Percentiles rank a stretch among this genome's conserved stretches.
phyloP scores from a whole-genome alignment of 2,329 filamentous ascomycete species.

The Endothia cerciana region DNA sequence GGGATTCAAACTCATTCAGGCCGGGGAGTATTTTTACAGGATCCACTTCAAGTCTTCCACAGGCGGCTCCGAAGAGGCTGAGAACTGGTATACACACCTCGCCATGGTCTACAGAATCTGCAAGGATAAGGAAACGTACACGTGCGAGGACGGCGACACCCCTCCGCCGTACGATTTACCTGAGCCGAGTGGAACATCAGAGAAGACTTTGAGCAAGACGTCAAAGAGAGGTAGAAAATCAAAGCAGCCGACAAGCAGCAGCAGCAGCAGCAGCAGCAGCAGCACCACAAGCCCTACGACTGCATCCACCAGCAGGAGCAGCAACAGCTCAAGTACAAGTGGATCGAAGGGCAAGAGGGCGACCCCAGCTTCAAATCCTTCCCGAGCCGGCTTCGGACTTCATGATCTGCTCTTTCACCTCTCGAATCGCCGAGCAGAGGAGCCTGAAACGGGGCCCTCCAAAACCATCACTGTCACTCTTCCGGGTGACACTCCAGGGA shows the following conservation, averaged over 20 bases:
- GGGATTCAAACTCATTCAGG: constrained; percentile 17
- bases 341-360: background rate
- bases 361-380: background rate
- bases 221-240: background rate
- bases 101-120: constrained; percentile 18
- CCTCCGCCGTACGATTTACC: background rate
- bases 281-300: background rate
- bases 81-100: background rate
- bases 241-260: background rate
- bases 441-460: background rate
- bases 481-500: background rate
- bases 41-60: constrained; percentile 9
- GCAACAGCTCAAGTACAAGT: background rate
- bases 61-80: background rate
- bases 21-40: constrained; percentile 14
- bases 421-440: background rate
- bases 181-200: background rate
- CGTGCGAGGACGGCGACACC: background rate
- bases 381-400: background rate
- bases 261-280: background rate
- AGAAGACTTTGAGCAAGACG: background rate
- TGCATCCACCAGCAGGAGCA: background rate
- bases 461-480: constrained; percentile 4
- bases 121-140: background rate
- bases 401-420: constrained; percentile 1